A percentile compares a stretch with the other conserved stretches of the same genome.
Evolutionary conservation across 176 grass and related monocot genomes (phyloP).

Genomic region (Pontederia paniculata): DNA sequence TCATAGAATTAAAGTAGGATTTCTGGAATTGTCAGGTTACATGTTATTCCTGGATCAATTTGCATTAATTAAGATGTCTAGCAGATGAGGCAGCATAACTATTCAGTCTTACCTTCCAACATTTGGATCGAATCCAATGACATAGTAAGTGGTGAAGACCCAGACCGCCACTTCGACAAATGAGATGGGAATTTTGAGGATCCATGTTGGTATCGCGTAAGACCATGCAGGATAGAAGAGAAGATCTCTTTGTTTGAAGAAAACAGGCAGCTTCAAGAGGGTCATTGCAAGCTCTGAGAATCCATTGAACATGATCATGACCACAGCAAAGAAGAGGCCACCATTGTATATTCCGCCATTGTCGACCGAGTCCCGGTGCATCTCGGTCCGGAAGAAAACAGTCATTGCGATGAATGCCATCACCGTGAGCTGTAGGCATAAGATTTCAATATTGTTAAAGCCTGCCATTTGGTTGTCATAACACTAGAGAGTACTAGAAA

Average conservation of each 20-base stretch:
- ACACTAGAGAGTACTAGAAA: background rate
- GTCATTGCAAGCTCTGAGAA: conserved; percentile 67
- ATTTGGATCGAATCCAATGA: conserved; percentile 70
- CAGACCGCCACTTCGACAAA: conserved; percentile 69
- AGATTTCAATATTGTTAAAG: too few species aligned
- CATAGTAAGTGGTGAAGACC: conserved; percentile 67
- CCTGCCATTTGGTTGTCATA: conserved; percentile 11
- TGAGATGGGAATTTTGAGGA: conserved; percentile 83
- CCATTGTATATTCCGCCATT: conserved; percentile 57
- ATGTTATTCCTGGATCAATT: background rate
- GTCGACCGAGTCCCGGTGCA: conserved; percentile 19
- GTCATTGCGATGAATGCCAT: conserved; percentile 66
- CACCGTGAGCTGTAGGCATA: conserved; percentile 42
- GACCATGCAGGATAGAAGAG: conserved; percentile 81
- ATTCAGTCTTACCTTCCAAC: conserved; percentile 40
- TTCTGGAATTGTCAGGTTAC: background rate
- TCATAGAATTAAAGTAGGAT: background rate
- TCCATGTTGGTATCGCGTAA: conserved; percentile 68
- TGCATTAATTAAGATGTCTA: conserved; percentile 2
- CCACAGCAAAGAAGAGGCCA: conserved; percentile 54
- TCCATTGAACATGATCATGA: conserved; percentile 79
- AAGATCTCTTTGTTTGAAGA: conserved; percentile 87
- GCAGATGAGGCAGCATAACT: background rate
- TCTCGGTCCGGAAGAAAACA: conserved; percentile 74
- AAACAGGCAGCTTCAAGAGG: conserved; percentile 68